A percentile compares a stretch with the other conserved stretches of the same genome.
phyloP scores from a whole-genome alignment of 169 alveolate species.

The Babesia gibsoni region DNA sequence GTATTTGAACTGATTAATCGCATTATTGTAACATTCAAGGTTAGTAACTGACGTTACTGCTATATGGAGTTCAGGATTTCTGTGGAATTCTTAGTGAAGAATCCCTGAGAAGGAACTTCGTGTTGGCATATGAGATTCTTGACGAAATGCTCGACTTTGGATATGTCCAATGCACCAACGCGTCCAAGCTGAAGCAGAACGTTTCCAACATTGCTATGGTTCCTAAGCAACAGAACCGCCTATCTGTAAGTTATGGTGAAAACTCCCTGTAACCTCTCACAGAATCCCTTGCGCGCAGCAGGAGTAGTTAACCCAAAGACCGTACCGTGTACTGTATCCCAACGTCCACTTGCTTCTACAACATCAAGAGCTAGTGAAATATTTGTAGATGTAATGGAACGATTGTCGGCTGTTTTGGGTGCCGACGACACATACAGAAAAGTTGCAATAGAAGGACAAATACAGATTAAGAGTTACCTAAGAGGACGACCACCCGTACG shows the following conservation, averaged over 20 bases:
- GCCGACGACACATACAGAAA: slow-evolving; percentile 83
- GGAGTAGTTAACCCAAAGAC: slow-evolving; percentile 60
- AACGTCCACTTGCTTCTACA: slow-evolving; percentile 71
- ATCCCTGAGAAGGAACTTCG: slow-evolving; percentile 92
- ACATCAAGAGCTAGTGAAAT: slow-evolving; percentile 54
- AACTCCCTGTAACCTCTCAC: background rate
- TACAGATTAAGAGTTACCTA: slow-evolving; percentile 87
- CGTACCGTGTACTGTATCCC: slow-evolving; percentile 77
- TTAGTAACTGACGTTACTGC: background rate
- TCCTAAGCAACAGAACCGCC: slow-evolving; percentile 1
- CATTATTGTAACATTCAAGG: slow-evolving; percentile 80
- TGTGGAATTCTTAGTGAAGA: slow-evolving; percentile 98
- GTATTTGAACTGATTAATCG: slow-evolving; percentile 85
- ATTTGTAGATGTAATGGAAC: slow-evolving; percentile 69
- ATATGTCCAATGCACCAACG: slow-evolving; percentile 90
- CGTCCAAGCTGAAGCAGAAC: slow-evolving; percentile 88
- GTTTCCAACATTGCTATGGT: slow-evolving; percentile 56
- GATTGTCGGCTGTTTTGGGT: slow-evolving; percentile 81
- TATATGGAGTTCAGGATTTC: slow-evolving; percentile 80
- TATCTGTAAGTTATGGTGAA: background rate
- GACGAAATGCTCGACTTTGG: slow-evolving; percentile 97
- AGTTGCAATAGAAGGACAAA: slow-evolving; percentile 91
- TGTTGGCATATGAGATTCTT: slow-evolving; percentile 93
- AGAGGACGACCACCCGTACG: slow-evolving; percentile 85
- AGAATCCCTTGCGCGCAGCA: slow-evolving; percentile 2